Base-by-base conservation (phyloP, 2,329 filamentous ascomycete genomes). In the Penicillium italicum region DNA sequence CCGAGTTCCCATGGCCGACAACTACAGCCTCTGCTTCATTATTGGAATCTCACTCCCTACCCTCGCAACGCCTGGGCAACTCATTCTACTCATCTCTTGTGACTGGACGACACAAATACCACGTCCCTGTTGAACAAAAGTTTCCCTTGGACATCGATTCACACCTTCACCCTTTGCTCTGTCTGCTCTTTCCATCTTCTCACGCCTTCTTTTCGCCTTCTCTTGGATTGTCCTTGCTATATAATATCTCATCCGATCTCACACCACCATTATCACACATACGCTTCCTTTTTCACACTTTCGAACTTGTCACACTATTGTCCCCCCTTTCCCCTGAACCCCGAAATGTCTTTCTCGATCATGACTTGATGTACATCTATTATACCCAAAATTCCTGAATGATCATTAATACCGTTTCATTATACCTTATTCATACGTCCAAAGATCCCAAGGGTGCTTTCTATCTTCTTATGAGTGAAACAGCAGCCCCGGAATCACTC, bases 361-460 rank as follows among this genome's bases (percentile, higher is more conserved):
- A 64, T 61, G 61, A 65, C 61, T 59, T 64, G 46, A 65, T 55
- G 62, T 62, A 65, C 56, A 63, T 53, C 55, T 57, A 58, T 56
- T 60, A 65, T 64, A 65, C 62, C 62, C 62, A 51, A 51, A 53
- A 24, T 54, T 41, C 26, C 42, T 26, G 43, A 54, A 54, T 33
- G 33, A 53, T 38, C 50, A 48, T 52, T 52, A 20, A 37, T 49
- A 14, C 20, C 18, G 18, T 34, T 24, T 28, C 18, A 28, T 26
- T 24, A 14, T 33, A 34, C 34, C 9, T 49, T 11, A 22, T 34
- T 14, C 28, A 26, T 34, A 33, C 16, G 1, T 26, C 48, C 11
- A 24, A 26, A 1, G 9, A 34, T 18, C 22, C n/a, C 20, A 28
- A 46, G 5, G 9, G 1, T 9, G 5, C 18, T 4, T 30, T 43